Base-by-base conservation (phyloP, 2,329 filamentous ascomycete genomes). In the Alternaria panax region DNA sequence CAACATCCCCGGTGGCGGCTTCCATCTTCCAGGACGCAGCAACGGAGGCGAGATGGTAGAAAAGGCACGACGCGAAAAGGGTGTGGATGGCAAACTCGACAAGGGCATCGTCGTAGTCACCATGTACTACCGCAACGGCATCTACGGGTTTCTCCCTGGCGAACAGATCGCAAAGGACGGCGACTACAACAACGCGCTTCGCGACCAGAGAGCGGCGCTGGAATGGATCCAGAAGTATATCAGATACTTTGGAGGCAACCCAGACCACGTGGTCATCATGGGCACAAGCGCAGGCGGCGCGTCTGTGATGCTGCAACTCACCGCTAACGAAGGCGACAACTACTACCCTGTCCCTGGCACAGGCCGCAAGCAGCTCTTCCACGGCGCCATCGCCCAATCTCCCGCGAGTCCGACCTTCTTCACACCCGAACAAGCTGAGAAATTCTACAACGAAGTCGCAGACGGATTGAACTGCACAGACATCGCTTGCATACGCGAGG, bases 1-100 rank as follows among this genome's bases (percentile, higher is more conserved):
- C 1, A 82, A 81, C 60, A 82, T 82, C 68, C 81, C 81, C 22
- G 80, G 80, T 6, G 80, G 79, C 41, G 79, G 79, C 0, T 81
- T 81, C 69, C 79, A 81, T 51, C 55, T 75, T 3, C 73, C 73
- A 16, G 73, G 73, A 7, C 65, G 73, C 30, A 68, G 70, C 43
- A 75, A 73, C 48, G 72, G 72, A 28, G 68, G 66, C 5, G 72
- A 72, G 43, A 70, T 75, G 66, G 71, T 73, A 27, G 69, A 69
- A 53, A 75, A 75, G 63, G 67, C 68, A 32, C 62, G 72, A 18
- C 61, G 63, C 24, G 70, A 71, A 45, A 73, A 68, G 45, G 69
- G 69, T 11, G 59, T 57, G 18, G 51, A 69, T 38, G 69, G 69
- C 43, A 72, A 72, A 51, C 53, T 70, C 40, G 71, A 75, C 58